Evolutionary conservation across 441 rosid genomes (phyloP), one percentile per base, ranked within the genome.

Genomic region (Corymbia calophylla): DNA sequence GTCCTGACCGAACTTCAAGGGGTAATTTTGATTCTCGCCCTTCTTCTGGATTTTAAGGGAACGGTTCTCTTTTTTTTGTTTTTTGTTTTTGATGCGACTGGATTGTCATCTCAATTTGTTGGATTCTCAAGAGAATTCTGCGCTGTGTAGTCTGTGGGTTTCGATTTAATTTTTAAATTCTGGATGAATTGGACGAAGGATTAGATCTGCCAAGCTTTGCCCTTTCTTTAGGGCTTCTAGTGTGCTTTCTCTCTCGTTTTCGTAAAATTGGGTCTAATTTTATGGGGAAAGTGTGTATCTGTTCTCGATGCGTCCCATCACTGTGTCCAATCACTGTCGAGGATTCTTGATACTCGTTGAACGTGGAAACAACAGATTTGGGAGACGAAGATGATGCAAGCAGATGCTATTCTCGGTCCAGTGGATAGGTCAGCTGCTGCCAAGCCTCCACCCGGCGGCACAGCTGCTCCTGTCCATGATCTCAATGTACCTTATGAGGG

Each of bases 401-500:
- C 99, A 21, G 96, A 97, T 77, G 97, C 92, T 86, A 85, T 97
- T 81, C 90, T 88, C 31, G 97, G 95, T 88, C 97, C 96, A 2
- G 94, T 94, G 44, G 98, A 97, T 53, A 95, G 99, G 93, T 93
- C 97, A 27, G 91, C 95, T 5, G 91, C 95, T 2, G 93, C 90
- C 88, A 97, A 93, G 94, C 90, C 93, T 8, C 91, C 92, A 3
- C 94, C 96, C 21, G 98, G 96, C 53, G 96, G 95, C 82, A 93
- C 92, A 27, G 73, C 95, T 88, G 94, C 98, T 60, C 97, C 98
- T 0, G 97, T 96, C 23, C 99, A 96, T 58, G 99, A 98, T 92
- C 97, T 98, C 54, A 98, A 98, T 94, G 99, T 96, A 48, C 99
- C 99, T 0, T 98, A 98, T 87, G 97, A 98, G 89, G 99, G 96